Conservation (phyloP, 2,329 filamentous ascomycete species). For the Sarocladiaceae sp. region DNA sequence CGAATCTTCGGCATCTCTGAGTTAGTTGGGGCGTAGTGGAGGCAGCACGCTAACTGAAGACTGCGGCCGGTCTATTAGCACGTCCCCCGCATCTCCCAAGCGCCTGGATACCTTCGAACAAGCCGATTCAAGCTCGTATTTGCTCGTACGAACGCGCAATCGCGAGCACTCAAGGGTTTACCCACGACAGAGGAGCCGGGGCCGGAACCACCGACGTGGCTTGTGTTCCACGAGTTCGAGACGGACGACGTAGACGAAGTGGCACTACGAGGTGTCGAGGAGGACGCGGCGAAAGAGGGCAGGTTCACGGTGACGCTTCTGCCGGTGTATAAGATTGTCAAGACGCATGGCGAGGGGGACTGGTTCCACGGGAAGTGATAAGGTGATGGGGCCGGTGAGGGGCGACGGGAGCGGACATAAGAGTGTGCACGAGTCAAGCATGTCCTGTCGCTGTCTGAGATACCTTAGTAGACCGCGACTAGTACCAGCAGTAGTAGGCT, state of each 20-base stretch:
- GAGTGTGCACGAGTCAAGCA: too few relatives aligned
- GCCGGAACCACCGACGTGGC: constrained; percentile 15
- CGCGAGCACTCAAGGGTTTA: constrained; percentile 16
- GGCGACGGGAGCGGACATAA: too few relatives aligned
- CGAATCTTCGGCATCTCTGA: too few relatives aligned
- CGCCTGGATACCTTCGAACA: constrained; percentile 17
- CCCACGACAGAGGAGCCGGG: constrained; percentile 13
- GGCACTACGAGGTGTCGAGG: neutral
- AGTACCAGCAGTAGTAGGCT: too few relatives aligned
- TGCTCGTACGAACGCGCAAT: constrained; percentile 17
- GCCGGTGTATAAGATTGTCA: constrained; percentile 1
- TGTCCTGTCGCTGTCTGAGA: too few relatives aligned
- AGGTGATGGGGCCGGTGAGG: too few relatives aligned
- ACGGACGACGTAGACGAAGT: neutral
- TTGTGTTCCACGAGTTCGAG: constrained; percentile 12
- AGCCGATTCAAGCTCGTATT: constrained; percentile 17
- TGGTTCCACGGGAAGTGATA: constrained; percentile 3
- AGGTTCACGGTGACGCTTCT: neutral
- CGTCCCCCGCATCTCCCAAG: constrained; percentile 9
- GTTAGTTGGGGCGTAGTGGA: too few relatives aligned
- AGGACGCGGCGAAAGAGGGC: neutral
- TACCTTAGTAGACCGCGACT: too few relatives aligned
- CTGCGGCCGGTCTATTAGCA: too few relatives aligned
- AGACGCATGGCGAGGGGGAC: constrained; percentile 2
- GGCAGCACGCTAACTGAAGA: too few relatives aligned